Base-by-base conservation (phyloP, 164 flowering plant species). In the Stephania cephalantha region DNA sequence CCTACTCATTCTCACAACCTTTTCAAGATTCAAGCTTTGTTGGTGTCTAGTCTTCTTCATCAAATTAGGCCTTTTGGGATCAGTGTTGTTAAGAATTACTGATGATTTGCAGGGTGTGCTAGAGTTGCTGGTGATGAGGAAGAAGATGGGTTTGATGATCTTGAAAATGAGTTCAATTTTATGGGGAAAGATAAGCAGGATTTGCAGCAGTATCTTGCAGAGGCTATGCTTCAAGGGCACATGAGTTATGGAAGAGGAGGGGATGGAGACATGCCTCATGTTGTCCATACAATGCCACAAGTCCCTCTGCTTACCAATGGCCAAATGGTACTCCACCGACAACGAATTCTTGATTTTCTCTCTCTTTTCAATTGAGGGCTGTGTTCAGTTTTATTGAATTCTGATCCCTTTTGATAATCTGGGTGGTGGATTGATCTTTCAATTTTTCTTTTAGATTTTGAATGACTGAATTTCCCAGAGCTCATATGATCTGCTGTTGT, bases 51-150 rank as follows among this genome's bases (percentile, higher is more conserved):
- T 35, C 42, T 35, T 31, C 7, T 25, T 69, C 42, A 46, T 74
- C 29, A 42, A 64, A 30, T 48, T 8, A 35, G 63, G 29, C 29
- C 3, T 71, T 46, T 68, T 75, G 13, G 13, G 9, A 52, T 46
- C 20, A 35, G 48, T 2, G 42, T 44, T 66, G 22, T 67, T 42
- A 61, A 13, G 31, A 25, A 48, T 5, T 58, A 4, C 25, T 73
- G 69, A 31, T 70, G 55, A 71, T 64, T 72, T 74, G 48, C 84
- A 89, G 92, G 92, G n/a, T 80, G 86, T 75, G 84, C 90, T 5
- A 86, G 90, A 79, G 91, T 88, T 25, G 83, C 81, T 3, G 91
- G 91, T 0, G 90, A 88, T 73, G 91, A 88, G 35, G 91, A 88
- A 71, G 91, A 88, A 76, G 91, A 88, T 69, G 90, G 67, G 58